Evolutionary conservation across 78 protist genomes (phyloP).

Genomic region (Protostelium mycophagum): DNA sequence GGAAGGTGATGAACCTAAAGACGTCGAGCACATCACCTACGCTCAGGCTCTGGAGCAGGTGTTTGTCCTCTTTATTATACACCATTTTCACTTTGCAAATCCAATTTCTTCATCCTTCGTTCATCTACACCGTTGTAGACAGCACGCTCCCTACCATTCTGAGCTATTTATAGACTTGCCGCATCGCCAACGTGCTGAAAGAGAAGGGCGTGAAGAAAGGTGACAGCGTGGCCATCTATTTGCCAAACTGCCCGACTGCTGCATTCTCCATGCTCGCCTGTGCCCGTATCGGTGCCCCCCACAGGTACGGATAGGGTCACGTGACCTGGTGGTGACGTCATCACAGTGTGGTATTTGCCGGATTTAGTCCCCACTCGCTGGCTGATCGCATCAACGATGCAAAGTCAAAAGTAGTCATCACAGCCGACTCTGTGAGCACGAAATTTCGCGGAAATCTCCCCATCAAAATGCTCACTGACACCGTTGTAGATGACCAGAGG

Average conservation of each 20-base stretch:
- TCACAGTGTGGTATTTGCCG: constrained; percentile 65
- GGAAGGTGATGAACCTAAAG: constrained; percentile 50
- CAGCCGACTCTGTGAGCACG: constrained; percentile 78
- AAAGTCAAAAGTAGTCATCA: constrained; percentile 56
- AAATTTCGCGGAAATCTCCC: constrained; percentile 21
- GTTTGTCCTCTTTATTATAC: not conserved
- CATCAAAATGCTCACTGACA: too few species aligned
- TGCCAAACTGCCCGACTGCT: constrained; percentile 85
- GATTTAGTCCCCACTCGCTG: constrained; percentile 72
- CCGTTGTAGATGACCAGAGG: constrained; percentile 44
- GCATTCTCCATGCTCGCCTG: constrained; percentile 92
- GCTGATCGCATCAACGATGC: constrained; percentile 61
- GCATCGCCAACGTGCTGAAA: constrained; percentile 73
- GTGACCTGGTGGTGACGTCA: constrained; percentile 1
- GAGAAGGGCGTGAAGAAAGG: constrained; percentile 79
- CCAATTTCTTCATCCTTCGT: too few species aligned
- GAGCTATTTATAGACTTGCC: constrained; percentile 23
- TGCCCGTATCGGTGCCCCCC: constrained; percentile 93
- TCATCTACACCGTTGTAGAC: too few species aligned
- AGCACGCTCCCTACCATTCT: too few species aligned
- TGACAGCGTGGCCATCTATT: constrained; percentile 85
- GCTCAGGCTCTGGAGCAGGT: constrained; percentile 49
- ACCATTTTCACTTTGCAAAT: constrained; percentile 2
- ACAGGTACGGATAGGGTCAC: constrained; percentile 16
- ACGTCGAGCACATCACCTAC: constrained; percentile 43